Conservation (phyloP, 2,329 filamentous ascomycete species). For the Cladosporium sp. region DNA sequence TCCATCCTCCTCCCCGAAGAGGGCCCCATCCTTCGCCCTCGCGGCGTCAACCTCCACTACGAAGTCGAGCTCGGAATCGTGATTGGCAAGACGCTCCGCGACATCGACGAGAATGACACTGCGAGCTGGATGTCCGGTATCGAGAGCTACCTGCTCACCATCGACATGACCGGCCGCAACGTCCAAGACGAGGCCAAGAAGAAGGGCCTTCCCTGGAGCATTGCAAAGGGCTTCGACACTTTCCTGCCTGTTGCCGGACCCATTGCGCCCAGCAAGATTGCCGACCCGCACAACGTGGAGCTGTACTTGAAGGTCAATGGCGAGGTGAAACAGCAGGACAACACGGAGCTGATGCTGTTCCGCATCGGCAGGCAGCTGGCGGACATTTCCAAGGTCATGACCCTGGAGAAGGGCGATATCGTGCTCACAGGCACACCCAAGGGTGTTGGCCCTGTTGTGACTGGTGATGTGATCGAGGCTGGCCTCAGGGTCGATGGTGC, state of each 20-base stretch:
- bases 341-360: slow-evolving; percentile 93
- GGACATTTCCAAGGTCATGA: slow-evolving; percentile 95
- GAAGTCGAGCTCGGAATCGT: slow-evolving; percentile 92
- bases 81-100: slow-evolving; percentile 76
- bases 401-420: slow-evolving; percentile 85
- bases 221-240: slow-evolving; percentile 96
- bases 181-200: slow-evolving; percentile 95
- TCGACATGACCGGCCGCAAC: slow-evolving; percentile 97
- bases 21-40: slow-evolving; percentile 78
- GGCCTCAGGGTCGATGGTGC: slow-evolving; percentile 77
- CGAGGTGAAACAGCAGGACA: slow-evolving; percentile 76
- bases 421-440: slow-evolving; percentile 97
- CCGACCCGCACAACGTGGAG: slow-evolving; percentile 84
- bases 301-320: slow-evolving; percentile 84
- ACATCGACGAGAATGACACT: slow-evolving; percentile 73
- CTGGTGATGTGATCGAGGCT: slow-evolving; percentile 84
- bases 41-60: slow-evolving; percentile 84
- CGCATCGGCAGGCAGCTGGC: slow-evolving; percentile 81
- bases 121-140: slow-evolving; percentile 79
- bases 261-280: slow-evolving; percentile 76
- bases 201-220: slow-evolving; percentile 93
- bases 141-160: slow-evolving; percentile 82
- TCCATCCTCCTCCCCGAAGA: slow-evolving; percentile 77
- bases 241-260: slow-evolving; percentile 84
- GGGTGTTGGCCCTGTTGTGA: slow-evolving; percentile 81